These are phyloP conservation scores for Trypanosoma rangeli DNA, from an alignment of 208 protist species.

Conservation along the genomic window DNA sequence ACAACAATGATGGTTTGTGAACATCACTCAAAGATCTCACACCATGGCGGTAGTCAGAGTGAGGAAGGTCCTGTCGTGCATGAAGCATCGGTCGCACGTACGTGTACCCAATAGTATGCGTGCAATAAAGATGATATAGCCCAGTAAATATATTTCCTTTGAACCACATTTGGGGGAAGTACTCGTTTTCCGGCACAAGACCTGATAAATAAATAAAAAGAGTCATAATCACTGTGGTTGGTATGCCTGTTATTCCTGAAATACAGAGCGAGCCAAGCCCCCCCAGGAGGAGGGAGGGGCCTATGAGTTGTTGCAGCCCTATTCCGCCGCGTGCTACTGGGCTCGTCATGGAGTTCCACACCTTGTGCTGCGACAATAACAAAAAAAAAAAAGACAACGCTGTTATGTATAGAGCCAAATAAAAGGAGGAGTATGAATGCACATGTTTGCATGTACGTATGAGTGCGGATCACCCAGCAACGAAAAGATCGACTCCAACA, in stretches of 20 bases:
- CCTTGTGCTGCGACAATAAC: not conserved
- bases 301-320: conserved; percentile 1
- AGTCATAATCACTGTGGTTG: not conserved
- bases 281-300: conserved; percentile 4
- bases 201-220: conserved; percentile 46
- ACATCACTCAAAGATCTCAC: conserved; percentile 44
- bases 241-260: not conserved
- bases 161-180: conserved; percentile 59
- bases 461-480: too few species aligned
- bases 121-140: conserved; percentile 77
- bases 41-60: conserved; percentile 82
- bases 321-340: not conserved
- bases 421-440: too few species aligned
- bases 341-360: not conserved
- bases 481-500: too few species aligned
- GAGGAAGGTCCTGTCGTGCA: conserved; percentile 44
- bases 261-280: conserved; percentile 6
- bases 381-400: conserved; percentile 11
- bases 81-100: conserved; percentile 58
- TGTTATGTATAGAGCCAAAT: not conserved
- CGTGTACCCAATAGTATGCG: conserved; percentile 56
- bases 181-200: conserved; percentile 45
- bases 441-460: too few species aligned
- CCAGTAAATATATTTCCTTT: conserved; percentile 59
- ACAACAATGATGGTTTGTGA: conserved; percentile 9